phyloP scores from a whole-genome alignment of 345 rosid genomes.

The Salix caprea region DNA sequence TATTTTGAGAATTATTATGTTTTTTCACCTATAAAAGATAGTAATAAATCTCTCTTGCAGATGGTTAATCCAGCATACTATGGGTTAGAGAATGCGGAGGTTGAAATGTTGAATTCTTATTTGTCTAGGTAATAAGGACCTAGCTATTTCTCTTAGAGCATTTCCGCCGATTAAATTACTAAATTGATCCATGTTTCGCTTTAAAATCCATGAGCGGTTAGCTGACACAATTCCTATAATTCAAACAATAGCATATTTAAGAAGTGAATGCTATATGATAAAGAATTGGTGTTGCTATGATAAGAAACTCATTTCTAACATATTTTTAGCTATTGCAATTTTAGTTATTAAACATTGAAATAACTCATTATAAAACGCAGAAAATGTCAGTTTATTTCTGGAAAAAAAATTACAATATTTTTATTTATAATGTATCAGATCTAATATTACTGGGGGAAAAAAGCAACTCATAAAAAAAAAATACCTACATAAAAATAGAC shows the following conservation, averaged over 20 bases:
- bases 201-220: background rate
- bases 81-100: conserved; percentile 71
- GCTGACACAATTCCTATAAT: background rate
- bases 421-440: too few species aligned
- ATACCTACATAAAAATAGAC: too few species aligned
- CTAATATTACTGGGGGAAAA: too few species aligned
- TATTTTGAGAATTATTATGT: background rate
- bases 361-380: too few species aligned
- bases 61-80: conserved; percentile 95
- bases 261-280: too few species aligned
- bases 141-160: background rate
- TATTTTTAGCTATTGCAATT: too few species aligned
- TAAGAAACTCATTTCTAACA: too few species aligned
- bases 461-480: too few species aligned
- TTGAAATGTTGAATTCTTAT: conserved; percentile 66
- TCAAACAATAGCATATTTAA: background rate
- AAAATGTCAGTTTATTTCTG: too few species aligned
- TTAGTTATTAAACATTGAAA: too few species aligned
- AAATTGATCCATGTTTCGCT: background rate
- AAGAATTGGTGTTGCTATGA: too few species aligned
- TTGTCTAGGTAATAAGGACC: conserved; percentile 60
- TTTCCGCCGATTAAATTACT: background rate
- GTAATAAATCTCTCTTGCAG: conserved; percentile 30
- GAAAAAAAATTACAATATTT: too few species aligned
- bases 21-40: background rate